Conservation (phyloP, 164 flowering plant species). For the Pachysandra terminalis region DNA sequence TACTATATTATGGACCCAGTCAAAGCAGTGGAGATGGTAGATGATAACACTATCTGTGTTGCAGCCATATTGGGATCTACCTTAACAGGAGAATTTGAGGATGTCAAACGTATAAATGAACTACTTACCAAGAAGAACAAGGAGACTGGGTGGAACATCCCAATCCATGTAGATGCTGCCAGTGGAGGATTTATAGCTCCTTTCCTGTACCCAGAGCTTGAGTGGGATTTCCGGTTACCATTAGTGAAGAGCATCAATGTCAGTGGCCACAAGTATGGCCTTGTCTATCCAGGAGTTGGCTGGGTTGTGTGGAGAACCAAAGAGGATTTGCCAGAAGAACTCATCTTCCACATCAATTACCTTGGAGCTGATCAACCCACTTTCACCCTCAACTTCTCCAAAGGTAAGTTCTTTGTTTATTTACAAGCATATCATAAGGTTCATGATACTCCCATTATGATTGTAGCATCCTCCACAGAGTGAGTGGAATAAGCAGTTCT, state of each 20-base stretch:
- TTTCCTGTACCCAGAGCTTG: conserved; percentile 50
- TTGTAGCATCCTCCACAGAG: neutral
- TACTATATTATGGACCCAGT: conserved; percentile 74
- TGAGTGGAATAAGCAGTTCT: too few species aligned
- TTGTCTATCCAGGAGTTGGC: conserved; percentile 72
- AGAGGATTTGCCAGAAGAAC: conserved; percentile 67
- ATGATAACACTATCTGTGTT: conserved; percentile 77
- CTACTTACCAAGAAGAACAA: conserved; percentile 54
- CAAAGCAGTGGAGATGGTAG: conserved; percentile 72
- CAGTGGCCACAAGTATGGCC: conserved; percentile 76
- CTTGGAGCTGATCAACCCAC: conserved; percentile 77
- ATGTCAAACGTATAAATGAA: conserved; percentile 55
- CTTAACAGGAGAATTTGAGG: conserved; percentile 68
- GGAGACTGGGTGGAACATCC: conserved; percentile 65
- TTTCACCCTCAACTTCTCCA: conserved; percentile 75
- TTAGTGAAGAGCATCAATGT: conserved; percentile 77
- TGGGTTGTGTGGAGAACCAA: conserved; percentile 71
- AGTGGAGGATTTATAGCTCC: conserved; percentile 70
- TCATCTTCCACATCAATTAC: conserved; percentile 70
- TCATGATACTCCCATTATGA: neutral
- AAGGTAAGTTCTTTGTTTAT: conserved; percentile 34
- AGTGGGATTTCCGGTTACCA: conserved; percentile 73
- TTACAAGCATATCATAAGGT: neutral
- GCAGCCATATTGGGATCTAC: conserved; percentile 79
- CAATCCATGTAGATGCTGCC: conserved; percentile 76